Percentiles rank a stretch among this genome's conserved stretches.
Evolutionary conservation across 2,329 filamentous ascomycete genomes (phyloP).

Genomic region (Colletotrichum filicis): DNA sequence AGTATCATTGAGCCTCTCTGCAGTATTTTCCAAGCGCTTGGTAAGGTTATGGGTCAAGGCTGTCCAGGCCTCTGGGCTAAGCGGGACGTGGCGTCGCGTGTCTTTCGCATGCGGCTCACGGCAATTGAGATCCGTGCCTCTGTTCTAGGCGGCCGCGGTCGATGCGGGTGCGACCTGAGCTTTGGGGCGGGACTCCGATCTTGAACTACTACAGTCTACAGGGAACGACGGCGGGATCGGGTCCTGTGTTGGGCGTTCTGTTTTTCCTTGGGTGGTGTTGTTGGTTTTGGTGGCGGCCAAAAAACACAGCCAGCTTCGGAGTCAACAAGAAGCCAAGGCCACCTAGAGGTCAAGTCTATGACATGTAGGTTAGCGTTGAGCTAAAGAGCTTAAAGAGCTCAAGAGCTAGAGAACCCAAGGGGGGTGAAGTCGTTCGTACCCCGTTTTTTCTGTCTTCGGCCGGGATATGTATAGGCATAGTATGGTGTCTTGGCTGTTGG

Average conservation of each 20-base stretch:
- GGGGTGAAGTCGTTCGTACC: background rate
- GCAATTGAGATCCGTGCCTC: background rate
- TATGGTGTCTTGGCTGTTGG: background rate
- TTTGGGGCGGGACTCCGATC: background rate
- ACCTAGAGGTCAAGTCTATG: background rate
- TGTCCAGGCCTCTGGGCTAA: background rate
- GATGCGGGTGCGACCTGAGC: background rate
- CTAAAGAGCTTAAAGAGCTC: background rate
- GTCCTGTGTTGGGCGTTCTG: background rate
- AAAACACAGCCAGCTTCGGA: background rate
- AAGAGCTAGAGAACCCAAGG: background rate
- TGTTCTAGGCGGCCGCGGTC: background rate
- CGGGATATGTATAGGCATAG: background rate
- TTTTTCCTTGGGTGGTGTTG: background rate
- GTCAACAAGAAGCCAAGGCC: background rate
- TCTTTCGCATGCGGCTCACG: background rate
- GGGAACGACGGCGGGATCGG: background rate
- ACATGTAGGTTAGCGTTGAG: background rate
- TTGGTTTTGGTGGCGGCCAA: background rate
- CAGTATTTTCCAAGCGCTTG: background rate
- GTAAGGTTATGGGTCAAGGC: background rate
- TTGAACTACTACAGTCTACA: background rate
- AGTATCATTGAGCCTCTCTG: background rate
- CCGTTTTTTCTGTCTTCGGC: background rate
- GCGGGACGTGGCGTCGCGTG: background rate